Evolutionary conservation across 1,284 basidiomycete species (phyloP).

Genomic region (Ustilago trichophora): DNA sequence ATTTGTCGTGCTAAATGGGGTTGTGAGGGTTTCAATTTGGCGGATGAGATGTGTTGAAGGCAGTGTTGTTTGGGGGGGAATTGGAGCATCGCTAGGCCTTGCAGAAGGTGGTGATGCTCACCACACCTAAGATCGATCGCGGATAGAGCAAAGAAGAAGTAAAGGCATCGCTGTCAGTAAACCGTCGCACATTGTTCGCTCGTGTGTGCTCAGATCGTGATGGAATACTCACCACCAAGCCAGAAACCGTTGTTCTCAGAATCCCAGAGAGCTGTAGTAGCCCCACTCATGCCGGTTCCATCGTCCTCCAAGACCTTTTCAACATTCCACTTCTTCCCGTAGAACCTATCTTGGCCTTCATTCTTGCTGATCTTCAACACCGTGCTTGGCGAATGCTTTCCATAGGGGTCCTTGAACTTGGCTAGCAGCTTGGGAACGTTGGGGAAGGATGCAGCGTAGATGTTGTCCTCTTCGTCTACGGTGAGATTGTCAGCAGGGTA

Average conservation of each 20-base stretch:
- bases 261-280: constrained; percentile 45
- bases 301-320: constrained; percentile 54
- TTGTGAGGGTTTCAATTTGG: no score
- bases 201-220: no score
- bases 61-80: no score
- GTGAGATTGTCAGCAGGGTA: constrained; percentile 54
- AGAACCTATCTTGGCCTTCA: constrained; percentile 44
- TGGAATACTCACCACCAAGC: constrained; percentile 32
- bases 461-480: constrained; percentile 46
- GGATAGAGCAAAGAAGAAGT: no score
- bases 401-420: constrained; percentile 42
- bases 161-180: no score
- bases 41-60: no score
- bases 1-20: no score
- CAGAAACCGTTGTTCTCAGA: constrained; percentile 11
- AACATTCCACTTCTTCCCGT: constrained; percentile 56
- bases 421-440: constrained; percentile 32
- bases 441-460: constrained; percentile 46
- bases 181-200: no score
- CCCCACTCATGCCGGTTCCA: constrained; percentile 23
- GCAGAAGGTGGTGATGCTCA: constrained; percentile 23
- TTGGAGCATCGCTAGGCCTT: no score
- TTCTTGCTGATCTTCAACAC: constrained; percentile 52
- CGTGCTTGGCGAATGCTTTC: constrained; percentile 24
- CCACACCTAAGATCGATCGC: no score